Evolutionary conservation across 169 alveolate genomes (phyloP).

Genomic region (Perkinsus marinus): DNA sequence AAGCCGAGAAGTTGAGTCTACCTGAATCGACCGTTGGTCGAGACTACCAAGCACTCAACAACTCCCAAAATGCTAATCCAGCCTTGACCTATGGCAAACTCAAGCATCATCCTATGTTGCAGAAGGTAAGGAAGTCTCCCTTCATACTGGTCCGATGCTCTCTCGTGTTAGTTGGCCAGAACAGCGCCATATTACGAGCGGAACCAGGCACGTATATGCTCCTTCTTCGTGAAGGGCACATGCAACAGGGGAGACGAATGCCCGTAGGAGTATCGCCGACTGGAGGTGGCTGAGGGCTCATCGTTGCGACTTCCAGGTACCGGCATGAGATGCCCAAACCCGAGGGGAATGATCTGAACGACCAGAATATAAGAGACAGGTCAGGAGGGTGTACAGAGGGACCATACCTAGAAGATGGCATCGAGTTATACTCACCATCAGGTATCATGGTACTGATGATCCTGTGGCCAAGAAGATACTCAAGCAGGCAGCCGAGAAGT

Average conservation of each 20-base stretch:
- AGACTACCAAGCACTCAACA: constrained; percentile 7
- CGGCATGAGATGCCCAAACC: constrained; percentile 24
- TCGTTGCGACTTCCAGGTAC: constrained; percentile 34
- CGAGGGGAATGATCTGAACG: constrained; percentile 34
- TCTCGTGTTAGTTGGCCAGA: constrained; percentile 36
- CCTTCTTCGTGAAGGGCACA: constrained; percentile 77
- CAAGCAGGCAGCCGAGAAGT: constrained; percentile 29
- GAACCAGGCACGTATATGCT: constrained; percentile 80
- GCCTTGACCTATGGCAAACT: constrained; percentile 24
- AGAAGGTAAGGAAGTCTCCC: background rate
- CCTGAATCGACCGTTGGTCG: constrained; percentile 24
- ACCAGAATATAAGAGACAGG: constrained; percentile 54
- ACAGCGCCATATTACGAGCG: constrained; percentile 71
- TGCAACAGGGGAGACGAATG: constrained; percentile 86
- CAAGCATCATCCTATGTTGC: constrained; percentile 30
- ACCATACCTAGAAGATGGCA: background rate
- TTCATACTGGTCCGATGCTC: background rate
- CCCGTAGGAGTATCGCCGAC: constrained; percentile 44
- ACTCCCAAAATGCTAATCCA: background rate
- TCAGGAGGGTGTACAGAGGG: background rate
- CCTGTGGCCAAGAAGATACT: constrained; percentile 61
- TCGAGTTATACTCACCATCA: background rate
- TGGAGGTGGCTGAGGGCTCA: background rate
- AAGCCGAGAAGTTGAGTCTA: constrained; percentile 7
- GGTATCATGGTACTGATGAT: constrained; percentile 62